Evolutionary conservation across 768 basidiomycete genomes (phyloP).

Genomic region (Pleurotus cornucopiae): DNA sequence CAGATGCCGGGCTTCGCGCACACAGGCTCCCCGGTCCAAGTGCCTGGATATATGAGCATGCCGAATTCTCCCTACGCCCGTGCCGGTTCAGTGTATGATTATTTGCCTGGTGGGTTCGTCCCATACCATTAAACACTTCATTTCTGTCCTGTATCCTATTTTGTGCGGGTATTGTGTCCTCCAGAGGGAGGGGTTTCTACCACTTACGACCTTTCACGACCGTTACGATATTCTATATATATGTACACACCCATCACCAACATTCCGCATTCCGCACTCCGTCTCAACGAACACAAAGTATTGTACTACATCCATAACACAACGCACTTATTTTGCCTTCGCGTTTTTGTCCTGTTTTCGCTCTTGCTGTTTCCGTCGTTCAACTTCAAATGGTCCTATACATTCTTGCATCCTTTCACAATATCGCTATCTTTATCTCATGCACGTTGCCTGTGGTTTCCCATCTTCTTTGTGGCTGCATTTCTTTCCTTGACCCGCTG

Average conservation of each 20-base stretch:
- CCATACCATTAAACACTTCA: constrained; percentile 2
- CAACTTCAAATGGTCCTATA: background rate
- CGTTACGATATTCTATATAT: background rate
- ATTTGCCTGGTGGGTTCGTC: constrained; percentile 5
- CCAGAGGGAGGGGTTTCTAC: background rate
- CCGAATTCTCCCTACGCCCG: background rate
- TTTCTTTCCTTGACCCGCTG: background rate
- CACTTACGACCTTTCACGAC: constrained; percentile 6
- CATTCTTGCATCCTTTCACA: background rate
- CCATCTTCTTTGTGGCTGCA: background rate
- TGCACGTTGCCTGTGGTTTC: background rate
- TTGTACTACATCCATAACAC: constrained; percentile 1
- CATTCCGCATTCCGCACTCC: no score
- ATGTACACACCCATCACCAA: background rate
- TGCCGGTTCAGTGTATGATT: background rate
- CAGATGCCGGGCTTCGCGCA: background rate
- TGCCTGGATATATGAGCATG: constrained; percentile 3
- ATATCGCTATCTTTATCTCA: constrained; percentile 5
- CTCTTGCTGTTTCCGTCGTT: background rate
- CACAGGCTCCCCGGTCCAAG: constrained; percentile 1
- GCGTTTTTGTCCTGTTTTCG: background rate
- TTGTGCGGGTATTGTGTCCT: background rate
- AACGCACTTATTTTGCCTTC: background rate
- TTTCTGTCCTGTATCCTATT: background rate
- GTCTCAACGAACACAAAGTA: background rate